A percentile compares a stretch with the other conserved stretches of the same genome.
phyloP scores from a whole-genome alignment of 164 flowering plant genomes.

The Annona squamosa region DNA sequence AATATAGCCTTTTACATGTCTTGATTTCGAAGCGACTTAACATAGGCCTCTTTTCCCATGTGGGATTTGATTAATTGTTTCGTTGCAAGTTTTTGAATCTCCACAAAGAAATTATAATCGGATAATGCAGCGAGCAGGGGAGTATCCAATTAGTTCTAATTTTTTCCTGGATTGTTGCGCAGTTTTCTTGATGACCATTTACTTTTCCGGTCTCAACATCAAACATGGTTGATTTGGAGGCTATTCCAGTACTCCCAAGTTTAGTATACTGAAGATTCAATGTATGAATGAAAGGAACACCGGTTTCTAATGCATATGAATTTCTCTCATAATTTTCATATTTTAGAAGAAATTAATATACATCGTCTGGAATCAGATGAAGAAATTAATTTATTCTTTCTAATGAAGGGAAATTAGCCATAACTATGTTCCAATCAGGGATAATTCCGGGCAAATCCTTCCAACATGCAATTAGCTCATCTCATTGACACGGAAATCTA shows the following conservation, averaged over 20 bases:
- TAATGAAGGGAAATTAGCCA: not conserved
- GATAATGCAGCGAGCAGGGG: no score
- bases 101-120: not conserved
- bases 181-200: no score
- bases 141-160: no score
- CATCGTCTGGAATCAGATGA: not conserved
- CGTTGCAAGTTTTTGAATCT: not conserved
- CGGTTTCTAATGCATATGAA: not conserved
- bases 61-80: not conserved
- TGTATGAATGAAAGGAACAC: no score
- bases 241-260: no score
- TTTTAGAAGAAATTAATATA: not conserved
- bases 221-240: no score
- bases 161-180: no score
- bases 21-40: not conserved
- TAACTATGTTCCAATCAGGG: not conserved
- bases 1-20: not conserved
- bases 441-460: not conserved
- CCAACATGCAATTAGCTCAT: conserved; percentile 1
- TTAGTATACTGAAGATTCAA: no score
- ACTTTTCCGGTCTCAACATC: no score
- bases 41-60: not conserved
- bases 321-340: not conserved
- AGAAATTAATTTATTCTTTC: not conserved
- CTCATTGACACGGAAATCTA: not conserved